Evolutionary conservation across 2,329 filamentous ascomycete genomes (phyloP).

Genomic region (Fusarium sp.): DNA sequence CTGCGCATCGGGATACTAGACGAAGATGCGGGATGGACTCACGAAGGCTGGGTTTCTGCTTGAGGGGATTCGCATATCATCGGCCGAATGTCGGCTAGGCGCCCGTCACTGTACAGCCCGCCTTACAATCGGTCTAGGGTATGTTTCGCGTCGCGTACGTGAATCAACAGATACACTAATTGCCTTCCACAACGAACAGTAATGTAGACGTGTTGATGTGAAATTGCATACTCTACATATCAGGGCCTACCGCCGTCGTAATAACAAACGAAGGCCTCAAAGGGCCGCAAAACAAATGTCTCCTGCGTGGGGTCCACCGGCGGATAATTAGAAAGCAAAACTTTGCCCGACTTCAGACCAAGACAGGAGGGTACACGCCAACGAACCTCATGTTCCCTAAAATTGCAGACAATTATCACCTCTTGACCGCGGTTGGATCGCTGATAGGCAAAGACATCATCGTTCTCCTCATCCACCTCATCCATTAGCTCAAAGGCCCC

Average conservation of each 20-base stretch:
- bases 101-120: too few species aligned
- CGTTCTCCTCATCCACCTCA: conserved; percentile 7
- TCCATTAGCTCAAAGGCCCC: conserved; percentile 38
- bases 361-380: conserved; percentile 4
- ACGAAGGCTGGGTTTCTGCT: neutral
- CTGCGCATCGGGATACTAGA: neutral
- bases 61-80: neutral
- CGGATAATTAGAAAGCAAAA: conserved; percentile 21
- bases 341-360: neutral
- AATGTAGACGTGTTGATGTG: too few species aligned
- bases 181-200: too few species aligned
- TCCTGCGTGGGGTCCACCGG: conserved; percentile 2
- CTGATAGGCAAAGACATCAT: conserved; percentile 31
- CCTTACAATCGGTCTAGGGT: too few species aligned
- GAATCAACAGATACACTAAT: too few species aligned
- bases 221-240: neutral
- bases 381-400: conserved; percentile 6
- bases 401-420: conserved; percentile 24
- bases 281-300: neutral
- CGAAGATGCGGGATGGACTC: too few species aligned
- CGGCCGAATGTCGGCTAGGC: neutral
- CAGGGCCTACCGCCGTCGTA: too few species aligned
- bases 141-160: too few species aligned
- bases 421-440: conserved; percentile 13
- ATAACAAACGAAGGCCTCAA: conserved; percentile 25